phyloP scores from a whole-genome alignment of 192 early-diverging fungal genomes.

The Coemansia sp. region DNA sequence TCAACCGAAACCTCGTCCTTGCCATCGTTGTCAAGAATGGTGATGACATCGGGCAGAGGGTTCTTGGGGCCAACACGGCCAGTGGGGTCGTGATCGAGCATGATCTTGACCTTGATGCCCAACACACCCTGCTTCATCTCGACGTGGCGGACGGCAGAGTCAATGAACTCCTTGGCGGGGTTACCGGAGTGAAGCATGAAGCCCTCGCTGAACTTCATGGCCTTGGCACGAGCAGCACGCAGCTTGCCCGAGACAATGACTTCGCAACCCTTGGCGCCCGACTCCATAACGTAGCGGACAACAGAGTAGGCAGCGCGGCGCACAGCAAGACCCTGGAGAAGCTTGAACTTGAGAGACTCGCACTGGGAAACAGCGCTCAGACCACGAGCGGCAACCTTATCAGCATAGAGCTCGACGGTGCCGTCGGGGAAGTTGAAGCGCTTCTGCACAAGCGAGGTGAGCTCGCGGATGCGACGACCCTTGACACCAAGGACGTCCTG shows the following conservation, averaged over 20 bases:
- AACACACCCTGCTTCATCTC: constrained; percentile 98
- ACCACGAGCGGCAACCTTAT: constrained; percentile 96
- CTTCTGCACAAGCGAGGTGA: constrained; percentile 98
- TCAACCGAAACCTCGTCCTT: constrained; percentile 79
- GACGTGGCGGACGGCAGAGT: constrained; percentile 96
- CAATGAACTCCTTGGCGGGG: constrained; percentile 94
- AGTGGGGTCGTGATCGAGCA: constrained; percentile 92
- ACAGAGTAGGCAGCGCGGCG: constrained; percentile 98
- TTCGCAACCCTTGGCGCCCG: constrained; percentile 99
- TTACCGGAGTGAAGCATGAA: constrained; percentile 99
- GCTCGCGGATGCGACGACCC: constrained; percentile 97
- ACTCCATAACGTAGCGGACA: constrained; percentile 98
- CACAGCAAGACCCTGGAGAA: constrained; percentile 94
- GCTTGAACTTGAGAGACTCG: constrained; percentile 98
- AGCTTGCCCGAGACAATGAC: constrained; percentile 99
- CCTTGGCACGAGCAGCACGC: constrained; percentile 99
- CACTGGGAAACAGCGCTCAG: constrained; percentile 98
- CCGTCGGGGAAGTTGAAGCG: constrained; percentile 99
- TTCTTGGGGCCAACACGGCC: constrained; percentile 94
- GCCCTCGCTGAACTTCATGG: constrained; percentile 99
- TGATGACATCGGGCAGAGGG: constrained; percentile 94
- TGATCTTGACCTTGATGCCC: constrained; percentile 99
- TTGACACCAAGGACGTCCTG: constrained; percentile 98
- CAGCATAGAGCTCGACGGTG: constrained; percentile 98
- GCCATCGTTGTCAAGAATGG: constrained; percentile 80